Evolutionary conservation across 2,329 filamentous ascomycete genomes (phyloP).

Genomic region (Penicillium polonicum): DNA sequence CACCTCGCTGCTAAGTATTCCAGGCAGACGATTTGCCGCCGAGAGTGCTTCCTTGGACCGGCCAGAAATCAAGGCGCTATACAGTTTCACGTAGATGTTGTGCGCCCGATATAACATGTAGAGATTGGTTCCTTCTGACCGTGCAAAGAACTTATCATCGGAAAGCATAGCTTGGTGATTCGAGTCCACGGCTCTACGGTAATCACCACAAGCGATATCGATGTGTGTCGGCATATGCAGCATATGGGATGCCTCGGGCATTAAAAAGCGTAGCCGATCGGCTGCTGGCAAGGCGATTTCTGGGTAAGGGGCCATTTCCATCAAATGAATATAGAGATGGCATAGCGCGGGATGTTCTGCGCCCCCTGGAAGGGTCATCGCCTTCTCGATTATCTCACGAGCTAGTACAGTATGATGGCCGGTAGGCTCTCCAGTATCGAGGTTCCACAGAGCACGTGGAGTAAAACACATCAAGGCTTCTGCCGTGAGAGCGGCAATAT

Average conservation of each 20-base stretch:
- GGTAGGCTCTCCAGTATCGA: not conserved
- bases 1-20: not conserved
- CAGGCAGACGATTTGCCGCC: not conserved
- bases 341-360: not conserved
- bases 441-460: not conserved
- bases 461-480: not conserved
- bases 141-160: not conserved
- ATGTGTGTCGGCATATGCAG: not conserved
- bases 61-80: not conserved
- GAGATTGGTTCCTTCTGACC: not conserved
- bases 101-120: not conserved
- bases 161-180: not conserved
- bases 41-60: not conserved
- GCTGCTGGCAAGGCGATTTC: not conserved
- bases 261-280: not conserved
- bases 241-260: not conserved
- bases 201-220: not conserved
- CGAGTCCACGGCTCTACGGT: not conserved
- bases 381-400: not conserved
- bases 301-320: constrained; percentile 1
- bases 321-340: constrained; percentile 2
- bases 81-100: not conserved
- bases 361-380: not conserved
- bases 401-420: not conserved
- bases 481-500: not conserved